Percentiles rank a stretch among this genome's conserved stretches.
These are phyloP conservation scores for Erodium trifolium DNA, from an alignment of 441 rosid genomes.

Conservation along the genomic window DNA sequence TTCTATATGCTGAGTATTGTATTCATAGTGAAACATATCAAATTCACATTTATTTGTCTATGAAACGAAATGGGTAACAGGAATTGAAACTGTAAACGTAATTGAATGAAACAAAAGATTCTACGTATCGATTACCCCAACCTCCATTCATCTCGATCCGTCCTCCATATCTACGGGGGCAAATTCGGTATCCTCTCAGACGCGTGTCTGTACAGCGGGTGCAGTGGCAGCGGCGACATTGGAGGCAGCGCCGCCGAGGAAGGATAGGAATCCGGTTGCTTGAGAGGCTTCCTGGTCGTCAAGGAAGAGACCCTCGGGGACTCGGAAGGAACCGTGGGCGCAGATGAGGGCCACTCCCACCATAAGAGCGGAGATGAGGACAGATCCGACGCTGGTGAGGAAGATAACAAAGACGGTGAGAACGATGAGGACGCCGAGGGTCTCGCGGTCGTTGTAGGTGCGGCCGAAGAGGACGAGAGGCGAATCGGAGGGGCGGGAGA, in stretches of 20 bases:
- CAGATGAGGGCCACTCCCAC: constrained; percentile 12
- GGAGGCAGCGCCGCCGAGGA: constrained; percentile 8
- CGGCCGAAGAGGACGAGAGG: constrained; percentile 16
- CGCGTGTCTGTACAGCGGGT: background rate
- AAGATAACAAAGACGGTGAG: constrained; percentile 11
- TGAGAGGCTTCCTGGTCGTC: constrained; percentile 7
- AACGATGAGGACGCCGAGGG: constrained; percentile 10
- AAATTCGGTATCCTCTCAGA: background rate
- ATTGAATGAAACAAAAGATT: background rate
- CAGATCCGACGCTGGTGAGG: constrained; percentile 13
- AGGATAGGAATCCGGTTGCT: constrained; percentile 11
- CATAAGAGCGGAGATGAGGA: constrained; percentile 11
- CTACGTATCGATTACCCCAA: background rate
- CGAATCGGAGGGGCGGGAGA: background rate
- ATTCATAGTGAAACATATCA: background rate
- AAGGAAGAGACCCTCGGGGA: constrained; percentile 12
- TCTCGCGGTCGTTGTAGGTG: constrained; percentile 14
- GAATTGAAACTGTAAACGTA: background rate
- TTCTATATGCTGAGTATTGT: background rate
- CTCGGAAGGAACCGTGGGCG: constrained; percentile 8
- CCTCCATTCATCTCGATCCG: no score
- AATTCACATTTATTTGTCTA: background rate
- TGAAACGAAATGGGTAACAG: background rate
- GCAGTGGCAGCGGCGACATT: background rate
- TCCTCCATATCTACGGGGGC: background rate